Evolutionary conservation across 768 basidiomycete species (phyloP), one percentile per base, ranked within the genome.

Genomic region (Collybiopsis luxurians): DNA sequence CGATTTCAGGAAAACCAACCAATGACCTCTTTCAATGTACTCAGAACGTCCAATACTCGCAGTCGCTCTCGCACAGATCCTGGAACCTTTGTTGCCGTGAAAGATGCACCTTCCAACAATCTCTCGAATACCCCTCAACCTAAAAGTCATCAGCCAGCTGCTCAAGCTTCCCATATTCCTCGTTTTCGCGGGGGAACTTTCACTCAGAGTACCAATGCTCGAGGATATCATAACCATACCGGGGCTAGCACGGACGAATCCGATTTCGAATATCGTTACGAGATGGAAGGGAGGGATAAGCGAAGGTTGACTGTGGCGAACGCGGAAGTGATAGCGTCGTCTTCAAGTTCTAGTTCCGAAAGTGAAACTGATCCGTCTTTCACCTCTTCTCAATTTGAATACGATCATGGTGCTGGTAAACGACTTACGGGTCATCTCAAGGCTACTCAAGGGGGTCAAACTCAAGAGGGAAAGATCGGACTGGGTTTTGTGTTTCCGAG

Each of bases 241-340:
- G 26, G n/a, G n/a, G 43, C 23, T 6, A 40, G 30, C 39, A 53
- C 53, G 17, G 74, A 77, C 45, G 78, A 79, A 27, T 81, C 80
- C 11, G 78, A 81, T 52, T 52, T 77, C 3, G 79, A 80, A 54
- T 66, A 56, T 64, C 60, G 63, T 3, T 65, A 58, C 34, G 66
- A 67, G 39, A 46, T 56, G 31, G 57, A 60, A 31, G 64, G 66
- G 43, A 65, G 68, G 36, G 71, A 75, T 17, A 69, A 67, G 49
- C 73, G 79, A 4, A 78, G 73, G 40, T 65, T 81, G 17, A 75
- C 74, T 11, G 75, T 81, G 24, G 71, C 77, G 6, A 80, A 80
- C 55, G 73, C 75, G 1, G 74, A 75, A 42, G 70, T 75, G 11
- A 63, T 73, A n/a, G 66, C 74, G 2, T 76, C 79, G 9, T 73